phyloP scores from a whole-genome alignment of 164 flowering plant species.

The Tetracentron sinense region DNA sequence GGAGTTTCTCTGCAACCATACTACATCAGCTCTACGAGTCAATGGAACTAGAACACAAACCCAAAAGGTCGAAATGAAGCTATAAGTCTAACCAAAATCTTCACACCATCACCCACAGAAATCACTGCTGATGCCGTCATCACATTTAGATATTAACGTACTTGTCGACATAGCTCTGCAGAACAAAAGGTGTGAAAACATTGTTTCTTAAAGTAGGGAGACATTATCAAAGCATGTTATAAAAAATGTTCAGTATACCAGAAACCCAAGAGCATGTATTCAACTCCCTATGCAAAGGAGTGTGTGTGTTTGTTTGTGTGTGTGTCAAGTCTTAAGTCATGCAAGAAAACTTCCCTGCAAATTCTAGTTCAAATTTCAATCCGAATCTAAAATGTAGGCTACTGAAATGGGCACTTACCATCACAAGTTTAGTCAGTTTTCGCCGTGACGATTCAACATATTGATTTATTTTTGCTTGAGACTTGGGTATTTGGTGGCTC shows the following conservation, averaged over 20 bases:
- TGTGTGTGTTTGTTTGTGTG: not conserved
- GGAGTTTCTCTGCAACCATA: conserved; percentile 6
- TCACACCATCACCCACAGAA: conserved; percentile 9
- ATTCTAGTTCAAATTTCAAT: not conserved
- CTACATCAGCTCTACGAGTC: not conserved
- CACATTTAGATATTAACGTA: conserved; percentile 49
- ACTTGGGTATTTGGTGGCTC: conserved; percentile 73
- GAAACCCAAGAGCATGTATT: not conserved
- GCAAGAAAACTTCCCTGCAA: not conserved
- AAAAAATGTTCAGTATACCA: too few relatives aligned
- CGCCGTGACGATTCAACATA: conserved; percentile 81
- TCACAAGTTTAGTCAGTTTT: conserved; percentile 87
- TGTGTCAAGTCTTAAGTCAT: too few relatives aligned
- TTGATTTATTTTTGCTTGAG: conserved; percentile 75
- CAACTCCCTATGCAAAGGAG: not conserved
- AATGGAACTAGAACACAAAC: not conserved
- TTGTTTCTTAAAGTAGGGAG: not conserved
- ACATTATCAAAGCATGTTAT: too few relatives aligned
- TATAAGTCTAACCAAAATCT: not conserved
- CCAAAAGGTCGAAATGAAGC: conserved; percentile 3
- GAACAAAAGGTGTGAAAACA: not conserved
- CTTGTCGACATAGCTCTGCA: conserved; percentile 89
- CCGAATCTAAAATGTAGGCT: not conserved
- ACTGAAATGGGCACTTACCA: conserved; percentile 44
- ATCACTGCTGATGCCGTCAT: not conserved